A percentile compares a stretch with the other conserved stretches of the same genome.
These are phyloP conservation scores for Passiflora organensis DNA, from an alignment of 345 rosid genomes.

Conservation along the genomic window DNA sequence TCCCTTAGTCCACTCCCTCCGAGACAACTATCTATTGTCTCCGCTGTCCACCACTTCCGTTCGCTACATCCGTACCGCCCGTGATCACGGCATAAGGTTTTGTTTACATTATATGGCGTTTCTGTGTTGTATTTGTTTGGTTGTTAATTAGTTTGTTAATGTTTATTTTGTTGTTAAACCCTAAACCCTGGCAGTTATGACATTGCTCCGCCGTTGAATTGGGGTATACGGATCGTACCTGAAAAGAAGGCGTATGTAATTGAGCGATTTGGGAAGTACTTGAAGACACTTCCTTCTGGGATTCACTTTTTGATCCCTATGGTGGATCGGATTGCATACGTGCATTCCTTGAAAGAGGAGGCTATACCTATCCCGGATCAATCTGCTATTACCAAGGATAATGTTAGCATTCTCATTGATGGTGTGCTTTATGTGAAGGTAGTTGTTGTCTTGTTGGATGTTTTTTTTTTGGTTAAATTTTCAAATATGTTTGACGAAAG, in stretches of 20 bases:
- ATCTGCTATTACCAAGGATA: constrained; percentile 88
- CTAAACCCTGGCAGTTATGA: constrained; percentile 42
- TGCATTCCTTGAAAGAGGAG: constrained; percentile 95
- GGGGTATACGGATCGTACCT: constrained; percentile 91
- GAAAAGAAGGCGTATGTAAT: constrained; percentile 83
- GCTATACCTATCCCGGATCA: constrained; percentile 89
- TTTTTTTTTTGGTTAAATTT: neutral
- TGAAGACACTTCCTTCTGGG: constrained; percentile 72
- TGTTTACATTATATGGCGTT: neutral
- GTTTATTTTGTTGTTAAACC: neutral
- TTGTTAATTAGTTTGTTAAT: neutral
- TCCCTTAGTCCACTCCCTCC: too few species aligned
- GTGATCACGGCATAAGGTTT: constrained; percentile 38
- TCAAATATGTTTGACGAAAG: too few species aligned
- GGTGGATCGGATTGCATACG: constrained; percentile 88
- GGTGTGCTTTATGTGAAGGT: constrained; percentile 92
- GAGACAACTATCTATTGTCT: constrained; percentile 6
- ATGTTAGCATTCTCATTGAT: constrained; percentile 86
- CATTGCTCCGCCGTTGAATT: constrained; percentile 66
- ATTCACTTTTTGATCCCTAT: constrained; percentile 80
- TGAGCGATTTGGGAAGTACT: constrained; percentile 82
- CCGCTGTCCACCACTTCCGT: constrained; percentile 27
- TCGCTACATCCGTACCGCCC: constrained; percentile 44
- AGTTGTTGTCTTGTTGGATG: neutral
- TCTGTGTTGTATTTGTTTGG: neutral